Base-by-base conservation (phyloP, 2,329 filamentous ascomycete genomes). In the Verticillium zaregamsianum region DNA sequence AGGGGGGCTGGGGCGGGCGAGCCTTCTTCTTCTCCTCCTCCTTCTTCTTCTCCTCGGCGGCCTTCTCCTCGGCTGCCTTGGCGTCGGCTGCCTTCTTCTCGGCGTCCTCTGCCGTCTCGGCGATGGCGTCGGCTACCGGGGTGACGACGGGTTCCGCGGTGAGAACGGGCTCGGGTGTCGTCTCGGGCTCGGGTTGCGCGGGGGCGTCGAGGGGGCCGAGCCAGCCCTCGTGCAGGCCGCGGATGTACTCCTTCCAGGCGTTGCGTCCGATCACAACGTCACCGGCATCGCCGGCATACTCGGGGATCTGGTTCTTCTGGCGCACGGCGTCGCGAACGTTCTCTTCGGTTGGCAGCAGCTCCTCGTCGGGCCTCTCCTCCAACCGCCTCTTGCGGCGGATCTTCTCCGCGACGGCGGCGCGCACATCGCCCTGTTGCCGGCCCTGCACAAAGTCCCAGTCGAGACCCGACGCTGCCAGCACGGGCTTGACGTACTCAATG, bases 401-500 rank as follows among this genome's bases (percentile, higher is more conserved):
- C 73, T 87, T 89, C 79, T 97, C 92, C 31, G 95, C 94, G 56
- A 96, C 84, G 15, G 90, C 91, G 59, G 91, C 93, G 64, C 95
- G 83, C 55, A 99, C 86, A 72, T 99, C 94, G n/a, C 95, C 95
- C 79, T 97, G 91, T 72, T 90, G 89, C 59, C 93, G 83, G 5
- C 94, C 95, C 77, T 98, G 94, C 6, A 98, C 86, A 62, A 97
- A 96, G 70, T 97, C 94, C 88, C 96, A 98, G 74, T 99, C 95
- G 71, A 98, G 79, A 0, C 93, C 93, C 1, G 92, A 94, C 2
- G 92, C 90, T 4, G 95, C 91, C 45, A 99, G 79, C 31, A 99
- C 85, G 2, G 95, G 95, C 80, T 98, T 98, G 54, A 97, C 86
- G 72, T 97, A 99, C 74, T 97, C 92, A 70, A 93, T 89, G 76